These are phyloP conservation scores for Ceratorhiza oryzae-sativae DNA, from an alignment of 1,284 basidiomycete genomes.

Conservation along the genomic window DNA sequence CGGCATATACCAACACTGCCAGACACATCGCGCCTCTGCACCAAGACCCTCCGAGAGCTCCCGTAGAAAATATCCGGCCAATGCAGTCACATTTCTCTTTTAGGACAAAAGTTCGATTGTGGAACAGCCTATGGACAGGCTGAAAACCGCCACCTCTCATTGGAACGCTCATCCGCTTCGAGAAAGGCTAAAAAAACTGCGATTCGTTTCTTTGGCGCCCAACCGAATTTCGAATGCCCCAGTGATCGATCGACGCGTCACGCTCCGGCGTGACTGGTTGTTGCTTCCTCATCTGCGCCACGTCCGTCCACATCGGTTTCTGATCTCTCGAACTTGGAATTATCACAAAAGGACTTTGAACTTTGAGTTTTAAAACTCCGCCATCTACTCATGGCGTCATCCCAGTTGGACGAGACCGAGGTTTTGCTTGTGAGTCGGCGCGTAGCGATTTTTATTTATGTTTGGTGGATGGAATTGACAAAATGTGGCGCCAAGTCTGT, in stretches of 20 bases:
- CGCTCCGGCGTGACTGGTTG: not conserved
- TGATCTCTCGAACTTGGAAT: not conserved
- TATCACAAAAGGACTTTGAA: not conserved
- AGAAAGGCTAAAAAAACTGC: too few species aligned
- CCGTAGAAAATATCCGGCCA: too few species aligned
- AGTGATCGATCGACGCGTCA: not conserved
- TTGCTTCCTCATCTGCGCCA: not conserved
- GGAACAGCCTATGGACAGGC: too few species aligned
- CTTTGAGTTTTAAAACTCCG: not conserved
- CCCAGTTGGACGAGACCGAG: conserved; percentile 22
- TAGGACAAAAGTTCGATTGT: too few species aligned
- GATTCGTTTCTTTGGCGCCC: not conserved
- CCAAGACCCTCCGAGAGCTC: not conserved
- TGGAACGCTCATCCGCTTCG: too few species aligned
- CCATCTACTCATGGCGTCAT: not conserved
- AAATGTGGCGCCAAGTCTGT: not conserved
- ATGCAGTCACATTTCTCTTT: too few species aligned
- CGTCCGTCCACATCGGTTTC: not conserved
- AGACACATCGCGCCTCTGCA: not conserved
- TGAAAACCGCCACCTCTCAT: too few species aligned
- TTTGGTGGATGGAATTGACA: not conserved
- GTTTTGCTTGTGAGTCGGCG: conserved; percentile 12
- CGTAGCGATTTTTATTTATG: not conserved
- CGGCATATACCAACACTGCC: not conserved
- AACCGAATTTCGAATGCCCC: not conserved